phyloP scores from a whole-genome alignment of 225 moss, liverwort and hornwort species.

The Physcomitrellopsis africana region DNA sequence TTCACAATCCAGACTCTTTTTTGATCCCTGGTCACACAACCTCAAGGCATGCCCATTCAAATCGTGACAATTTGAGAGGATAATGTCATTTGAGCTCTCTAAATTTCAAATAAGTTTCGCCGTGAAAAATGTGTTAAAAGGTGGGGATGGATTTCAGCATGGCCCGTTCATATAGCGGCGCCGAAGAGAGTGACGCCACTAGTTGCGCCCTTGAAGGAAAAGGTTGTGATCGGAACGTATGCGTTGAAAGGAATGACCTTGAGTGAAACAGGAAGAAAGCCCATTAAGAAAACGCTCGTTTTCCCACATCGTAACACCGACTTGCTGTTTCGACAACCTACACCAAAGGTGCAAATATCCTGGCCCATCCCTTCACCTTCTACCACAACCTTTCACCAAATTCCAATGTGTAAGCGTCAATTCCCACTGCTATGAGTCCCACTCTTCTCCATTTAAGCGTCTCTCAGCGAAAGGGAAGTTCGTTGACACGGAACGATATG shows the following conservation, averaged over 20 bases:
- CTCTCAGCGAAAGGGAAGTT: not conserved
- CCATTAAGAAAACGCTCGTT: slow-evolving; percentile 27
- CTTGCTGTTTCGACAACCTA: slow-evolving; percentile 41
- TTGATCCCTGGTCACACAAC: no score
- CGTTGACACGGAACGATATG: not conserved
- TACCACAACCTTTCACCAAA: no score
- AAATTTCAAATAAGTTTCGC: no score
- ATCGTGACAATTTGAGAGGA: no score
- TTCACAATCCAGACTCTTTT: no score
- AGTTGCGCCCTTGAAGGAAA: not conserved
- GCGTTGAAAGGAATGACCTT: slow-evolving; percentile 40
- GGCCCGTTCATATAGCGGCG: slow-evolving; percentile 35
- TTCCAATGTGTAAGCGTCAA: no score
- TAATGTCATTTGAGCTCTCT: not conserved
- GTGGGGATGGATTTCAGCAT: slow-evolving; percentile 23
- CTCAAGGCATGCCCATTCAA: no score
- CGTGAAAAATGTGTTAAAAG: not conserved
- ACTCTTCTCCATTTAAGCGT: not conserved
- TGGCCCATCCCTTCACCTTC: not conserved
- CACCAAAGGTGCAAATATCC: slow-evolving; percentile 21
- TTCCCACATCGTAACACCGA: slow-evolving; percentile 48
- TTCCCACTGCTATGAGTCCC: not conserved
- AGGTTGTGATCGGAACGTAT: slow-evolving; percentile 10
- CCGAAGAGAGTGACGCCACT: slow-evolving; percentile 6
- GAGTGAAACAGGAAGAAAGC: slow-evolving; percentile 11